Evolutionary conservation across 768 basidiomycete genomes (phyloP).

Genomic region (Sporobolomyces phaffii): DNA sequence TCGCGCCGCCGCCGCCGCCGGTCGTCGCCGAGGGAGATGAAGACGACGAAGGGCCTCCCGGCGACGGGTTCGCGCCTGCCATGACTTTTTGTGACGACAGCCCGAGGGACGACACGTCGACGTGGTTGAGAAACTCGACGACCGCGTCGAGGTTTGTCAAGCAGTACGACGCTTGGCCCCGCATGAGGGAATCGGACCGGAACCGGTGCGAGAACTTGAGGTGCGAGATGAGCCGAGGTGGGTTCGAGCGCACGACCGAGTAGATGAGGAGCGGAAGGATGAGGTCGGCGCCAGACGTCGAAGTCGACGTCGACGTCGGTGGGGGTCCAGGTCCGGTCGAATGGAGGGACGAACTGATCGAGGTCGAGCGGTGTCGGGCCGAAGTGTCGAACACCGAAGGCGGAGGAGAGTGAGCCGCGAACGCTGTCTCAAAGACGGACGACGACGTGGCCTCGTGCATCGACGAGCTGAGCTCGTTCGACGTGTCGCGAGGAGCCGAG

Average conservation of each 20-base stretch:
- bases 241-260: slow-evolving; percentile 87
- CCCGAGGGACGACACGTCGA: slow-evolving; percentile 69
- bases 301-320: slow-evolving; percentile 1
- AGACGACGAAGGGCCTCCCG: neutral
- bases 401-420: neutral
- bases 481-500: neutral
- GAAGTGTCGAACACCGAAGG: slow-evolving; percentile 30
- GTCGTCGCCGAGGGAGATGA: neutral
- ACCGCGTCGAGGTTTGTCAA: slow-evolving; percentile 92
- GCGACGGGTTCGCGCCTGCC: slow-evolving; percentile 2
- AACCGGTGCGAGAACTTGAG: slow-evolving; percentile 55
- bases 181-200: slow-evolving; percentile 54
- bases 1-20: neutral
- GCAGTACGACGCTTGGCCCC: slow-evolving; percentile 85
- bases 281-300: slow-evolving; percentile 68
- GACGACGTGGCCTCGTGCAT: slow-evolving; percentile 23
- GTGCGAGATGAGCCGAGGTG: slow-evolving; percentile 68
- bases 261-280: slow-evolving; percentile 90
- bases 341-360: neutral
- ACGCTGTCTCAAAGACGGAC: slow-evolving; percentile 9
- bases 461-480: slow-evolving; percentile 13
- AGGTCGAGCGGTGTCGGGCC: neutral
- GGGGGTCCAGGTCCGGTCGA: neutral
- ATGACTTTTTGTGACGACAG: slow-evolving; percentile 50
- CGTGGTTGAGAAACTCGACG: slow-evolving; percentile 90